Base-by-base conservation (phyloP, 2,329 filamentous ascomycete genomes). In the Hymenoscyphus fraxineus region DNA sequence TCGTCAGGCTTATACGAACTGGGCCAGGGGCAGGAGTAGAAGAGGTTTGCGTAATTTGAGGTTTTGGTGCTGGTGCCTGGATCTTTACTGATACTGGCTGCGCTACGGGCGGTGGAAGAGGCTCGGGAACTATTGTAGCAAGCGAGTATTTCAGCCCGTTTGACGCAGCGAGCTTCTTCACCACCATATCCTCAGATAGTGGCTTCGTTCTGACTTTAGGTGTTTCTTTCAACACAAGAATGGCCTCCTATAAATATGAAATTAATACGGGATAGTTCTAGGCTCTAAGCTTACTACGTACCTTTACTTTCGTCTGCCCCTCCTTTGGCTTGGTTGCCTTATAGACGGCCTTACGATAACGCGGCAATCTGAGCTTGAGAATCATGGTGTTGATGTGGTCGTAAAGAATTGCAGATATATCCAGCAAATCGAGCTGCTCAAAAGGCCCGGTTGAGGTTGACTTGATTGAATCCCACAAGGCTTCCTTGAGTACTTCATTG, bases 351-450 rank as follows among this genome's bases (percentile, higher is more conserved):
- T 73, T 78, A 80, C 80, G 84, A 70, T 77, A 78, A 12, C 75
- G 79, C 54, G 82, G 82, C 62, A 80, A 78, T 62, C 78, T 78
- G 64, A 85, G 72, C 16, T 77, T 81, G 44, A 85, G 67, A 38
- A 80, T 70, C 58, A 84, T 71, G 6, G 79, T 78, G 59, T 79
- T 76, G 22, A 81, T 78, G n/a, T 80, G 75, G 16, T 81, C 79
- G 65, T 83, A 83, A 65, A 86, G 75, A 58, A 82, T 74, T 40
- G 77, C 77, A 70, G 83, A 83, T 41, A 85, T 76, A 67, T 84
- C 81, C 44, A 85, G 72, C 12, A 85, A 69, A 68, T 82, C 81
- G 35, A 77, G 74, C 70, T 83, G 80, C 70, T 85, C 83, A 19
- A 76, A 70, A 38, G 81, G 72, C 6, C 80, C 80, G 57, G 83